Evolutionary conservation across 768 basidiomycete species (phyloP).

Genomic region (Boletus rubropictus): DNA sequence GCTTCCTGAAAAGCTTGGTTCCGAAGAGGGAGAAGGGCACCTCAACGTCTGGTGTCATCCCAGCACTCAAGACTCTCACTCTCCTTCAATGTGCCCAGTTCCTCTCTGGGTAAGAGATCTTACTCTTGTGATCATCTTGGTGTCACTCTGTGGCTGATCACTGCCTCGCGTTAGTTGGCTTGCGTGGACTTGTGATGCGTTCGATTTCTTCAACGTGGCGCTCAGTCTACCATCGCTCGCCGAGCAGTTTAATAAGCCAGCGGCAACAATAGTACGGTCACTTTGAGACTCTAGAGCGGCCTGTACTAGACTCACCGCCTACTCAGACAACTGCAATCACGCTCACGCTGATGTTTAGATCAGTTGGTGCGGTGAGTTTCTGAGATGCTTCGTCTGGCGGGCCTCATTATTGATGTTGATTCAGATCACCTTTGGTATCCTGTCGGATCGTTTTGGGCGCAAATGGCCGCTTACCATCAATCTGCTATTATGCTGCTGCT

Average conservation of each 20-base stretch:
- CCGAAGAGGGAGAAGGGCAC: conserved; percentile 42
- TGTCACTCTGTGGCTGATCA: neutral
- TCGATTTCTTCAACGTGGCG: conserved; percentile 81
- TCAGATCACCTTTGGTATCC: conserved; percentile 68
- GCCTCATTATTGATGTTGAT: neutral
- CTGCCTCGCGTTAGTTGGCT: conserved; percentile 48
- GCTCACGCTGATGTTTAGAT: conserved; percentile 84
- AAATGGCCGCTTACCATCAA: conserved; percentile 89
- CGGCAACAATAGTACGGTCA: conserved; percentile 40
- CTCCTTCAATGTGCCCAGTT: conserved; percentile 56
- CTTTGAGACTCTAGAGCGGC: neutral
- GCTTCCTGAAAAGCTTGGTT: conserved; percentile 43
- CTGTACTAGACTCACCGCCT: neutral
- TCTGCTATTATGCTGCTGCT: conserved; percentile 59
- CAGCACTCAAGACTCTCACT: conserved; percentile 42
- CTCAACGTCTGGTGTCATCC: conserved; percentile 34
- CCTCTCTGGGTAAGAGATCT: conserved; percentile 41
- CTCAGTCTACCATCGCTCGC: conserved; percentile 47
- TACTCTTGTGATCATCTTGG: neutral
- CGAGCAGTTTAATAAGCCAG: conserved; percentile 41
- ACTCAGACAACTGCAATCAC: conserved; percentile 76
- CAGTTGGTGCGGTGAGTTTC: conserved; percentile 55
- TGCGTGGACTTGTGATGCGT: conserved; percentile 85
- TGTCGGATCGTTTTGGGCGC: conserved; percentile 84
- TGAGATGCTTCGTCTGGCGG: neutral